Conservation (phyloP, 768 basidiomycete species). For the Lactifluus volemus region DNA sequence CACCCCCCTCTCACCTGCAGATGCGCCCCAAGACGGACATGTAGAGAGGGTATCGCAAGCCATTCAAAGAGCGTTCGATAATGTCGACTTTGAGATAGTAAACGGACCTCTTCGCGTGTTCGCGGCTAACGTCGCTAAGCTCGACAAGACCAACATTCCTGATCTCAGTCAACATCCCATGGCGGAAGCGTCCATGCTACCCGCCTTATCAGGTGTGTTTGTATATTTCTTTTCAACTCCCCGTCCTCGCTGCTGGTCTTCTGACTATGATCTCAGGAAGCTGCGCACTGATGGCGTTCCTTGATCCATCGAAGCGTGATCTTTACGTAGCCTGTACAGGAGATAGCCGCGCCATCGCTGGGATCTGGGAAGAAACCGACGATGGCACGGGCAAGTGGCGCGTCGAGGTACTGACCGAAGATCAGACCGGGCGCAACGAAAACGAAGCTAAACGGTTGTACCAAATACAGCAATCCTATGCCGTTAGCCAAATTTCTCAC, state of each 20-base stretch:
- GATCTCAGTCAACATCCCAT: slow-evolving; percentile 66
- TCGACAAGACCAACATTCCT: slow-evolving; percentile 44
- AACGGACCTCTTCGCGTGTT: slow-evolving; percentile 70
- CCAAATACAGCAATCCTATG: background rate
- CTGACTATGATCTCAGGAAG: slow-evolving; percentile 46
- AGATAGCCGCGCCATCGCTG: slow-evolving; percentile 93
- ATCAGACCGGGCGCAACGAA: slow-evolving; percentile 90
- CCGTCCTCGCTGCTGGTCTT: background rate
- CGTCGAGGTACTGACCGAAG: slow-evolving; percentile 90
- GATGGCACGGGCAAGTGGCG: slow-evolving; percentile 74
- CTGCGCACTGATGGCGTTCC: slow-evolving; percentile 80
- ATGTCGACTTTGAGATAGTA: slow-evolving; percentile 79
- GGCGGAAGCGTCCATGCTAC: slow-evolving; percentile 62
- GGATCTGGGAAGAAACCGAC: slow-evolving; percentile 67
- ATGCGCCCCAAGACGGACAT: slow-evolving; percentile 34
- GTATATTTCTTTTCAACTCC: background rate
- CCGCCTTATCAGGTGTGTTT: slow-evolving; percentile 65
- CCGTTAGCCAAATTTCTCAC: background rate
- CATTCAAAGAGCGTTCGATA: slow-evolving; percentile 68
- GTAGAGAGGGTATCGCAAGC: slow-evolving; percentile 51
- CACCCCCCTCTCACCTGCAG: slow-evolving; percentile 15
- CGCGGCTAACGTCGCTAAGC: slow-evolving; percentile 43
- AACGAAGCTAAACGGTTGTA: slow-evolving; percentile 73
- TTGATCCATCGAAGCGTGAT: slow-evolving; percentile 76
- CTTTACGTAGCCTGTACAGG: slow-evolving; percentile 90